phyloP scores from a whole-genome alignment of 2,329 filamentous ascomycete genomes.

The Nemania abortiva region DNA sequence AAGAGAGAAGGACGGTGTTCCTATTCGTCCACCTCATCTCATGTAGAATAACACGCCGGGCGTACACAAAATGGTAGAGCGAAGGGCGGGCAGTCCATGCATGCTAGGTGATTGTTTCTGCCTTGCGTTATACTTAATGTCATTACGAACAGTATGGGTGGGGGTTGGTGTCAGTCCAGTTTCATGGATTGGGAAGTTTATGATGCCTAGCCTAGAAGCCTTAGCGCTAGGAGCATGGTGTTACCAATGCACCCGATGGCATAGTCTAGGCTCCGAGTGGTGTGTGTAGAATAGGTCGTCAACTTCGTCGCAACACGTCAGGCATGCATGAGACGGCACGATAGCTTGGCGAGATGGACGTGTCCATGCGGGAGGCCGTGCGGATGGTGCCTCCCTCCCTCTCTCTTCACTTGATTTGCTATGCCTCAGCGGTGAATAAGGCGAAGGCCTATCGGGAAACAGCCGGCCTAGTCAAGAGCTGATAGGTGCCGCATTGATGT shows the following conservation, averaged over 20 bases:
- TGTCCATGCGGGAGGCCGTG: conserved; percentile 23
- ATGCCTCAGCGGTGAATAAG: conserved; percentile 6
- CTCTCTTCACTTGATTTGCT: conserved; percentile 23
- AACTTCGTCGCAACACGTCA: conserved; percentile 8
- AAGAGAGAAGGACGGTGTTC: neutral
- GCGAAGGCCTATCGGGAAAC: conserved; percentile 29
- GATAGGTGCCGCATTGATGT: conserved; percentile 21
- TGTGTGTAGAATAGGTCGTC: neutral
- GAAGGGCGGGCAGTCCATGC: neutral
- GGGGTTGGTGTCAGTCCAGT: conserved; percentile 8
- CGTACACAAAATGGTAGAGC: neutral
- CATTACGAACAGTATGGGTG: neutral
- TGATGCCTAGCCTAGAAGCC: conserved; percentile 10
- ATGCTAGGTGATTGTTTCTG: neutral
- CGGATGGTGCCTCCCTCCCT: conserved; percentile 13
- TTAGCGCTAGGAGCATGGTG: neutral
- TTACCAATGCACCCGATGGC: conserved; percentile 5
- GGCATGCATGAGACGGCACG: conserved; percentile 17
- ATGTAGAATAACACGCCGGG: neutral
- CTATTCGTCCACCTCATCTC: neutral
- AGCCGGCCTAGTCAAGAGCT: conserved; percentile 15
- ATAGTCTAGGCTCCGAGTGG: conserved; percentile 3
- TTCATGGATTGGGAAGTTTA: conserved; percentile 11
- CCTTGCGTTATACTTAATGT: neutral
- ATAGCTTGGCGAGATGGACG: conserved; percentile 29